Conservation (phyloP, 2,329 filamentous ascomycete species). For the Diaporthe batatas region DNA sequence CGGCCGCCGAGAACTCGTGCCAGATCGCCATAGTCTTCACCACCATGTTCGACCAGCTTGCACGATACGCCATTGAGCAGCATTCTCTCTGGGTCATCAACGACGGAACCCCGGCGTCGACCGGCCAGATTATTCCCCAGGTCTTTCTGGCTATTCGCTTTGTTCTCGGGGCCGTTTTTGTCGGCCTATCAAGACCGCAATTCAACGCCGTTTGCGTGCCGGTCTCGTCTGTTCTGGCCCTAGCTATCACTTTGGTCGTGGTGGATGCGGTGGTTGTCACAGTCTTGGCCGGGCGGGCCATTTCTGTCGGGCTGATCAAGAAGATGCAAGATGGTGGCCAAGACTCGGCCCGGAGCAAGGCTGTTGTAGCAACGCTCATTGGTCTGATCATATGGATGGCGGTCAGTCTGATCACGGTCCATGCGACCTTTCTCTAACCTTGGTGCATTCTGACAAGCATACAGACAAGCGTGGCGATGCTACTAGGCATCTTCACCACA, state of each 20-base stretch:
- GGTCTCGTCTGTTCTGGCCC: conserved; percentile 57
- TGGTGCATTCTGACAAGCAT: conserved; percentile 43
- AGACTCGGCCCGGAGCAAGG: conserved; percentile 53
- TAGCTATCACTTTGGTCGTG: conserved; percentile 60
- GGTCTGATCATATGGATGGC: conserved; percentile 67
- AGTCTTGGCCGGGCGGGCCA: conserved; percentile 57
- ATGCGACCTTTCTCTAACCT: not conserved
- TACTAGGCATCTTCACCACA: conserved; percentile 61
- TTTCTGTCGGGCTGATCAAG: conserved; percentile 53
- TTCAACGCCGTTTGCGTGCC: conserved; percentile 67
- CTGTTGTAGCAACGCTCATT: conserved; percentile 57
- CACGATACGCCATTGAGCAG: conserved; percentile 66
- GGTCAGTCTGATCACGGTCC: conserved; percentile 54
- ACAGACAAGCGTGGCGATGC: conserved; percentile 65
- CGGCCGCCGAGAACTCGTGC: conserved; percentile 59
- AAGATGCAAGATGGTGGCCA: conserved; percentile 50
- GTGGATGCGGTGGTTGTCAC: conserved; percentile 61
- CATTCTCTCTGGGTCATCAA: conserved; percentile 66
- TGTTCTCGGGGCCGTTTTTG: conserved; percentile 66
- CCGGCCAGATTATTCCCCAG: conserved; percentile 59
- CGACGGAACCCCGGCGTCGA: conserved; percentile 53
- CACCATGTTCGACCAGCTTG: conserved; percentile 69
- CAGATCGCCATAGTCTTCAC: conserved; percentile 66
- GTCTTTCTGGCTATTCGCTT: conserved; percentile 62
- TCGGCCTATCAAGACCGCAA: conserved; percentile 66